Conservation (phyloP, 2,329 filamentous ascomycete species). For the Colletotrichum sp. region DNA sequence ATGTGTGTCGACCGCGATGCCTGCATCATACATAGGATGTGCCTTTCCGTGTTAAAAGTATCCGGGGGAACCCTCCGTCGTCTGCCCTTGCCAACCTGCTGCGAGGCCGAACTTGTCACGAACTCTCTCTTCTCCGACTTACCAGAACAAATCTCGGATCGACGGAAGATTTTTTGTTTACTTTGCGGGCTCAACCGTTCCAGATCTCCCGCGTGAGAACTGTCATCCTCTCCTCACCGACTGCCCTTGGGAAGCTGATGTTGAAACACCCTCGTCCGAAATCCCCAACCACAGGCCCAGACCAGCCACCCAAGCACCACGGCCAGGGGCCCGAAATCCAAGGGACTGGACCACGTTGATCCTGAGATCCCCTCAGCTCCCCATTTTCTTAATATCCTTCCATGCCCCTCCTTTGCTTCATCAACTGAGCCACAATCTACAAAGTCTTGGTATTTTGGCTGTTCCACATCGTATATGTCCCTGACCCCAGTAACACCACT, state of each 20-base stretch:
- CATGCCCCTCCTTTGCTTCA: neutral
- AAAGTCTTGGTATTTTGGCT: neutral
- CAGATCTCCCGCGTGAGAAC: neutral
- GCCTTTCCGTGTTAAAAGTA: neutral
- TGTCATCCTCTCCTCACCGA: neutral
- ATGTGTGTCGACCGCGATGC: neutral
- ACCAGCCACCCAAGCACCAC: neutral
- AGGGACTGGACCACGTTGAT: neutral
- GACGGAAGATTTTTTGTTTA: neutral
- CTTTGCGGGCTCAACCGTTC: neutral
- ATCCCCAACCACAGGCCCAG: neutral
- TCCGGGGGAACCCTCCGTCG: neutral
- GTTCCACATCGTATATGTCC: slow-evolving; percentile 2
- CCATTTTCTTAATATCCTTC: neutral
- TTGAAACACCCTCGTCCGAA: slow-evolving; percentile 18
- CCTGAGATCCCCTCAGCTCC: neutral
- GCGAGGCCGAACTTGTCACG: neutral
- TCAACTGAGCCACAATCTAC: neutral
- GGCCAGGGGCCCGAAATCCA: neutral
- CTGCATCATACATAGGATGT: neutral
- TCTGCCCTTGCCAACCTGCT: neutral
- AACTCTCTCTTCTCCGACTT: neutral
- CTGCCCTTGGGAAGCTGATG: neutral
- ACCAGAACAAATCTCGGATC: neutral
- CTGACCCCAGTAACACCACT: neutral